Conservation (phyloP, 805 yeast species). For the Candida khao-thaluensis region DNA sequence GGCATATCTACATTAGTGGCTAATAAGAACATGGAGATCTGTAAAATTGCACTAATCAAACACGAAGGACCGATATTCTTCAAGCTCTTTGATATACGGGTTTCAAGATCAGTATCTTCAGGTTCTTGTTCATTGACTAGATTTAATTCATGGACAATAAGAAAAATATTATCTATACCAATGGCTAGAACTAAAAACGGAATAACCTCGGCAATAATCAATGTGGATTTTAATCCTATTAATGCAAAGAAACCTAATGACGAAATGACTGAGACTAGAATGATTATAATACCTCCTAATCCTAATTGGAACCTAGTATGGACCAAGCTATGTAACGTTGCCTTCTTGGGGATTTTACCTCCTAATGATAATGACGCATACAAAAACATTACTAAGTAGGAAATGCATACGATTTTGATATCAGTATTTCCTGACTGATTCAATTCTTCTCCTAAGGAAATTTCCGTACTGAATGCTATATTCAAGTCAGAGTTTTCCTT, state of each 20-base stretch:
- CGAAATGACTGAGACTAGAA: constrained; percentile 73
- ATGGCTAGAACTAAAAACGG: constrained; percentile 91
- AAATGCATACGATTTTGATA: constrained; percentile 61
- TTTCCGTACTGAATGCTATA: constrained; percentile 76
- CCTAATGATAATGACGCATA: constrained; percentile 85
- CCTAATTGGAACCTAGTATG: constrained; percentile 75
- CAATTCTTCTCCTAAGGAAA: constrained; percentile 80
- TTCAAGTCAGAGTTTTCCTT: constrained; percentile 46
- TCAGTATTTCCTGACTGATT: constrained; percentile 82
- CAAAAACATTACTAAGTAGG: constrained; percentile 82
- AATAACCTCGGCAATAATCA: constrained; percentile 94
- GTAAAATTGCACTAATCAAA: constrained; percentile 71
- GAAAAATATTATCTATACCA: constrained; percentile 93
- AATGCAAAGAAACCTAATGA: constrained; percentile 80
- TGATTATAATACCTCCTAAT: constrained; percentile 78
- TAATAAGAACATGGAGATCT: constrained; percentile 72
- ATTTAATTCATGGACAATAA: constrained; percentile 77
- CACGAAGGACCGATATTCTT: constrained; percentile 86
- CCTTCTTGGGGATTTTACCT: constrained; percentile 47
- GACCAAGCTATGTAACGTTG: constrained; percentile 30
- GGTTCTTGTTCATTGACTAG: constrained; percentile 27
- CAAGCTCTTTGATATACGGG: constrained; percentile 62
- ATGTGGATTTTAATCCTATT: constrained; percentile 79
- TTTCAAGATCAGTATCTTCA: constrained; percentile 34
- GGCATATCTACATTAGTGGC: constrained; percentile 91